phyloP scores from a whole-genome alignment of 495 filamentous ascomycete species.

The Annulohypoxylon maeteangense region DNA sequence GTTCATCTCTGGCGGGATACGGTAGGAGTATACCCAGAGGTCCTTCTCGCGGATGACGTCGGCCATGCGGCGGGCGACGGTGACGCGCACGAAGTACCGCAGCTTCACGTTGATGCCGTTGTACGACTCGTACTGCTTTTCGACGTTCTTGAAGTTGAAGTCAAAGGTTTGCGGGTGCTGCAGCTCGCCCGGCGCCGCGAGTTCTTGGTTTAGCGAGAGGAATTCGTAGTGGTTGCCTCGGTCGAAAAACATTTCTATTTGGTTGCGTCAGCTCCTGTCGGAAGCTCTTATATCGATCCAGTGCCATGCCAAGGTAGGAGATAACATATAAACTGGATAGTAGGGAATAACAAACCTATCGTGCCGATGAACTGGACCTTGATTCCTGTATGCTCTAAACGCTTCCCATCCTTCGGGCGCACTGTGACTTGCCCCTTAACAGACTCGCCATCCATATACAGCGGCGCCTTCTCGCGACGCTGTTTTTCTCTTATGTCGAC shows the following conservation, averaged over 20 bases:
- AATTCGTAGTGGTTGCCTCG: slow-evolving; percentile 99
- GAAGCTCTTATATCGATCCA: background rate
- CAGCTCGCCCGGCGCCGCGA: slow-evolving; percentile 95
- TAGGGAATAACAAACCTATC: slow-evolving; percentile 71
- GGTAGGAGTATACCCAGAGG: slow-evolving; percentile 99
- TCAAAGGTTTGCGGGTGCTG: slow-evolving; percentile 98
- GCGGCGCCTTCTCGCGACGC: slow-evolving; percentile 91
- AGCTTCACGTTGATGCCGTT: slow-evolving; percentile 99
- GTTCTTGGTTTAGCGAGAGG: slow-evolving; percentile 92
- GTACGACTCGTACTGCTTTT: slow-evolving; percentile 99
- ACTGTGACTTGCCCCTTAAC: slow-evolving; percentile 96
- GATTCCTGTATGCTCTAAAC: slow-evolving; percentile 97
- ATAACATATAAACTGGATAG: background rate
- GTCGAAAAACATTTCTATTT: slow-evolving; percentile 95
- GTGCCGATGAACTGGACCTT: slow-evolving; percentile 99
- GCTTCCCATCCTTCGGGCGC: slow-evolving; percentile 96
- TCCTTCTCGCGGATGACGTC: slow-evolving; percentile 99
- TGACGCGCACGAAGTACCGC: slow-evolving; percentile 97
- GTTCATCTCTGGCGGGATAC: slow-evolving; percentile 98
- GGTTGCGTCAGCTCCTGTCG: slow-evolving; percentile 2
- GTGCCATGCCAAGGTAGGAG: background rate
- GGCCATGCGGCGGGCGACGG: slow-evolving; percentile 94
- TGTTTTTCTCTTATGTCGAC: slow-evolving; percentile 99
- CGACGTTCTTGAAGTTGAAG: slow-evolving; percentile 99
- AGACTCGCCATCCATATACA: slow-evolving; percentile 98